phyloP scores from a whole-genome alignment of 1,139 yeast genomes.

The Yamadazyma oceani region DNA sequence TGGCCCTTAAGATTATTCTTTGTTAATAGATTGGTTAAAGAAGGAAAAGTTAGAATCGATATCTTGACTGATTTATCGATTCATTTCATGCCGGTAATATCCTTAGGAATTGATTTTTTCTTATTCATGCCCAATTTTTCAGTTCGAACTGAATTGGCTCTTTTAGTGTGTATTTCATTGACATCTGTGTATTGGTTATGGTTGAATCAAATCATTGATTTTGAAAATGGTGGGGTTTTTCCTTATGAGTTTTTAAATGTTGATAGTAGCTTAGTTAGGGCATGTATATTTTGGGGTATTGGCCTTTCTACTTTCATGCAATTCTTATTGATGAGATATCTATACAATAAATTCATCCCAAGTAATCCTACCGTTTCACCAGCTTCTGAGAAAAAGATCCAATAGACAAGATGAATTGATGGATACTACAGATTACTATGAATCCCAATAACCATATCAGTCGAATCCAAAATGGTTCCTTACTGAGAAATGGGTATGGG shows the following conservation, averaged over 20 bases:
- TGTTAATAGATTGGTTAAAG: slow-evolving; percentile 37
- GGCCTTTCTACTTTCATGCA: slow-evolving; percentile 44
- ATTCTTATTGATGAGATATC: slow-evolving; percentile 28
- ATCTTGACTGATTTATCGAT: slow-evolving; percentile 53
- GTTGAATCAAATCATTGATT: slow-evolving; percentile 48
- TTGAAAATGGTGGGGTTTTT: slow-evolving; percentile 47
- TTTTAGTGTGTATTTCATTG: slow-evolving; percentile 35
- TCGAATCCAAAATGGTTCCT: slow-evolving; percentile 3
- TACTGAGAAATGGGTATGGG: slow-evolving; percentile 13
- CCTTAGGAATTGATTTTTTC: slow-evolving; percentile 54
- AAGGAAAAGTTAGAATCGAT: slow-evolving; percentile 39
- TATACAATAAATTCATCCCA: slow-evolving; percentile 19
- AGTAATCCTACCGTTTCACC: neutral
- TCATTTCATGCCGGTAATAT: slow-evolving; percentile 58
- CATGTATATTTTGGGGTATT: slow-evolving; percentile 50
- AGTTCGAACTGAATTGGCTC: slow-evolving; percentile 37
- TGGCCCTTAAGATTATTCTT: slow-evolving; percentile 65
- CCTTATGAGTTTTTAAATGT: slow-evolving; percentile 71
- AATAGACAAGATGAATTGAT: neutral
- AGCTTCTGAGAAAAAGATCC: neutral
- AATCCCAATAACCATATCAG: slow-evolving; percentile 10
- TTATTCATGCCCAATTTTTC: slow-evolving; percentile 53
- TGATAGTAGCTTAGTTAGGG: slow-evolving; percentile 40
- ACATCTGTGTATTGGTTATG: slow-evolving; percentile 54
- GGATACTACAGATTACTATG: slow-evolving; percentile 1